phyloP scores from a whole-genome alignment of 2,329 filamentous ascomycete species.

The Geoglossum cookeanum region DNA sequence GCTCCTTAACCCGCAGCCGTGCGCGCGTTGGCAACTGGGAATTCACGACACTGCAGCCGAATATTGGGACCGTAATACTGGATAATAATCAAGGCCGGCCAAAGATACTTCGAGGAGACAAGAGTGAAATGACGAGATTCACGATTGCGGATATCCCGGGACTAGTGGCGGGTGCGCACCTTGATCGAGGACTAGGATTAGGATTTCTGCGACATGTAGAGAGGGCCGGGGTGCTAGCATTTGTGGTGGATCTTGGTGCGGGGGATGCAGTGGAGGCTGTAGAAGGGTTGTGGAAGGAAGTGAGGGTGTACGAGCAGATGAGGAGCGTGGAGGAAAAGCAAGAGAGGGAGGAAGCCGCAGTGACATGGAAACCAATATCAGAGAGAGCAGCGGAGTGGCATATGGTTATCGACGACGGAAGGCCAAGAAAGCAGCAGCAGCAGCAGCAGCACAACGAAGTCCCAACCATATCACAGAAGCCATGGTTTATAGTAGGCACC shows the following conservation, averaged over 20 bases:
- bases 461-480: constrained; percentile 74
- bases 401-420: constrained; percentile 2
- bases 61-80: constrained; percentile 86
- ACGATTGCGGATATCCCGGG: constrained; percentile 93
- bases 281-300: constrained; percentile 73
- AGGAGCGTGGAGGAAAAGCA: constrained; percentile 36
- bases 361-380: constrained; percentile 26
- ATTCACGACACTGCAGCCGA: constrained; percentile 87
- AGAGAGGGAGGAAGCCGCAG: constrained; percentile 36
- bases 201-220: constrained; percentile 90
- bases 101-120: constrained; percentile 23
- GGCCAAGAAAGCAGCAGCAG: neutral
- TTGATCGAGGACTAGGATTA: constrained; percentile 78
- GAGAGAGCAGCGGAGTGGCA: constrained; percentile 10
- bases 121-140: constrained; percentile 53
- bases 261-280: constrained; percentile 57
- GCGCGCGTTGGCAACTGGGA: constrained; percentile 88
- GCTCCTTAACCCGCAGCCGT: constrained; percentile 72
- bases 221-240: constrained; percentile 77
- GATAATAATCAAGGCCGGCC: constrained; percentile 72
- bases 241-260: constrained; percentile 63
- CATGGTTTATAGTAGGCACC: constrained; percentile 90
- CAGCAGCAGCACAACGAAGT: neutral
- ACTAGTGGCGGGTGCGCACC: constrained; percentile 76
- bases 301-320: constrained; percentile 69